phyloP scores from a whole-genome alignment of 2,329 filamentous ascomycete species.

The Scleromitrula shiraiana region DNA sequence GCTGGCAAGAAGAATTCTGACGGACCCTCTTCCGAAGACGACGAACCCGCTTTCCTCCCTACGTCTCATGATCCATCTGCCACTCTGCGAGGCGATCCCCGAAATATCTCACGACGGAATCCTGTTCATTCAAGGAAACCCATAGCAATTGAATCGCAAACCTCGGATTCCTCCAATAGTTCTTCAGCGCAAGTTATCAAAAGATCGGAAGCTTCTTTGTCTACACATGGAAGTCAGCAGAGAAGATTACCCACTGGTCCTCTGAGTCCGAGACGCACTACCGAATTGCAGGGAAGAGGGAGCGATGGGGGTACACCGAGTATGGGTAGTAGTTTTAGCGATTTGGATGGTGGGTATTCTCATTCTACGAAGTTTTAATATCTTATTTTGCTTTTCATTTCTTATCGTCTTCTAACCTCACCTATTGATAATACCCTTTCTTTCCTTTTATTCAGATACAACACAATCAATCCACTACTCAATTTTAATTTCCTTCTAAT shows the following conservation, averaged over 20 bases:
- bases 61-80: constrained; percentile 24
- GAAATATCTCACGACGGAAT: constrained; percentile 13
- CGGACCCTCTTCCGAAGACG: constrained; percentile 23
- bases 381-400: background rate
- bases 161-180: constrained; percentile 55
- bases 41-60: constrained; percentile 25
- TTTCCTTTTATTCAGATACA: background rate
- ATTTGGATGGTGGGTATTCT: constrained; percentile 58
- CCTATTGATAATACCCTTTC: too few relatives aligned
- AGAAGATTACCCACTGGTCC: constrained; percentile 32
- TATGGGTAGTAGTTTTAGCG: constrained; percentile 81
- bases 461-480: too few relatives aligned
- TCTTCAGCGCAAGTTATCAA: constrained; percentile 31
- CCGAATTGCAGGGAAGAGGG: constrained; percentile 52
- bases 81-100: constrained; percentile 24
- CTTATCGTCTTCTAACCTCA: too few relatives aligned
- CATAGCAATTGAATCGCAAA: constrained; percentile 29
- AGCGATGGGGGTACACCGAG: constrained; percentile 64
- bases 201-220: constrained; percentile 5
- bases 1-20: constrained; percentile 22
- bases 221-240: background rate
- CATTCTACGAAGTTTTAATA: background rate
- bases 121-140: constrained; percentile 16
- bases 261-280: constrained; percentile 50
- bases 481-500: too few relatives aligned